phyloP scores from a whole-genome alignment of 148 eudicot species.

The Rhododendron vialii region DNA sequence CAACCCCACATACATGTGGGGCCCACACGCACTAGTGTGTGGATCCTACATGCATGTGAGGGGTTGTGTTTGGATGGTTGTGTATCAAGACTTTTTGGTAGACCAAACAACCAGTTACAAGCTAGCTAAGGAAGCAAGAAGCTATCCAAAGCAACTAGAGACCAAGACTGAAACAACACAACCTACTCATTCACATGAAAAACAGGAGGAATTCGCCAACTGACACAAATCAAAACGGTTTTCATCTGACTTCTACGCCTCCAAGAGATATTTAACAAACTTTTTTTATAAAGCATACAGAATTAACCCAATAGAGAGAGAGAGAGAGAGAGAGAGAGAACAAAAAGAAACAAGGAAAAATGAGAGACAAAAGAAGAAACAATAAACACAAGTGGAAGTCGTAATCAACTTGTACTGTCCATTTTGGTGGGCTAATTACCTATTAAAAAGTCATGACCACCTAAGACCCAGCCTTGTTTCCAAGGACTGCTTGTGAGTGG shows the following conservation, averaged over 20 bases:
- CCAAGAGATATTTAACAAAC: neutral
- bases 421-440: neutral
- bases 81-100: too few relatives aligned
- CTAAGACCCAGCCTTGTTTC: neutral
- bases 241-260: neutral
- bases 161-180: neutral
- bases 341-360: neutral
- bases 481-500: neutral
- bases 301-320: neutral
- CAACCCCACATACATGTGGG: too few relatives aligned
- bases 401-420: neutral
- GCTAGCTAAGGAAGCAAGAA: neutral
- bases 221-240: neutral
- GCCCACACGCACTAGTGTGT: too few relatives aligned
- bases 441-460: neutral
- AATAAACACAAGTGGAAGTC: neutral
- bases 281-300: neutral
- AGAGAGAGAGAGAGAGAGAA: neutral
- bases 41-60: too few relatives aligned
- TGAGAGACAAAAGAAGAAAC: neutral
- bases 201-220: neutral
- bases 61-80: too few relatives aligned
- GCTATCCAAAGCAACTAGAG: neutral
- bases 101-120: neutral
- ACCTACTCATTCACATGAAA: neutral